These are phyloP conservation scores for Ricinus communis DNA, from an alignment of 345 rosid species.

Conservation along the genomic window DNA sequence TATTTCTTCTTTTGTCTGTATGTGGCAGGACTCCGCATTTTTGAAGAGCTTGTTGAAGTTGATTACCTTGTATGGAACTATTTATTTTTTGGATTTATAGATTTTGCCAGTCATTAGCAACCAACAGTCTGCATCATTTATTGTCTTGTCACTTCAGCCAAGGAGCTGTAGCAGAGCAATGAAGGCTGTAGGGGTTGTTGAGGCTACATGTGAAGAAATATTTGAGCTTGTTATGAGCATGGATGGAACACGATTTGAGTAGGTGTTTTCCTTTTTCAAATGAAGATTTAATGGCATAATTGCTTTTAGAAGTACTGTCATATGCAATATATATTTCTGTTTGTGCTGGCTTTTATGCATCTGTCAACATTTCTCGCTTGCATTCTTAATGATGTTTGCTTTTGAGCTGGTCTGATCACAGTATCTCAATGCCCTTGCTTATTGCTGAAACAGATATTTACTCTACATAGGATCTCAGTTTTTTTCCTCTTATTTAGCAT, in stretches of 20 bases:
- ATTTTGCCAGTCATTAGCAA: slow-evolving; percentile 20
- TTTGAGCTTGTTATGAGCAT: slow-evolving; percentile 98
- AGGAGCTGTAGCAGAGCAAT: slow-evolving; percentile 99
- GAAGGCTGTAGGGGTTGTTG: slow-evolving; percentile 99
- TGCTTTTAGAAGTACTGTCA: slow-evolving; percentile 4
- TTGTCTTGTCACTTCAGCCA: slow-evolving; percentile 60
- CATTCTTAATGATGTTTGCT: background rate
- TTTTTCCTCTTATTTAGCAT: too few relatives aligned
- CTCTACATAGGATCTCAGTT: too few relatives aligned
- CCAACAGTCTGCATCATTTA: slow-evolving; percentile 23
- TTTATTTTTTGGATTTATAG: slow-evolving; percentile 13
- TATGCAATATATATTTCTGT: background rate
- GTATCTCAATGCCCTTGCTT: too few relatives aligned
- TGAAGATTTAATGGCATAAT: background rate
- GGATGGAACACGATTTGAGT: slow-evolving; percentile 99
- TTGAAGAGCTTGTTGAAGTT: slow-evolving; percentile 98
- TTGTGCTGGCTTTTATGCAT: background rate
- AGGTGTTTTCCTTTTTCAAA: slow-evolving; percentile 47
- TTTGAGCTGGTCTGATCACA: background rate
- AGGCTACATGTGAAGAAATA: slow-evolving; percentile 96
- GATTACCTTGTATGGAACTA: slow-evolving; percentile 83
- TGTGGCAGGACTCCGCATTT: slow-evolving; percentile 91
- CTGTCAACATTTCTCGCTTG: background rate
- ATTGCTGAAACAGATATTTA: too few relatives aligned
- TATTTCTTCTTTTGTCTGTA: slow-evolving; percentile 12